Percentiles rank a stretch among this genome's conserved stretches.
Conservation (phyloP, 164 flowering plant genomes). For the Aristolochia californica region DNA sequence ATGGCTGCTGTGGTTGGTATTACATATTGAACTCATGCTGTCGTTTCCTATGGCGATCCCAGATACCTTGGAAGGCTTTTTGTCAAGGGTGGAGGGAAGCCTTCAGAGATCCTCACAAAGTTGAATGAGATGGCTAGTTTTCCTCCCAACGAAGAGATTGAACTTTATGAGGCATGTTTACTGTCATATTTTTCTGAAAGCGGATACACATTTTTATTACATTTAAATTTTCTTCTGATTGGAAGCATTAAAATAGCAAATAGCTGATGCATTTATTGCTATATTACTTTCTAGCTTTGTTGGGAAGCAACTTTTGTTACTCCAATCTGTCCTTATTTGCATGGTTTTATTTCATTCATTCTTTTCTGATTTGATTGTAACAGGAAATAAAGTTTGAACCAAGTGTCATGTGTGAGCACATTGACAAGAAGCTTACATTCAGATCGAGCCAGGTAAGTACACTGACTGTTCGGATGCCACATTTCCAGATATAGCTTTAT, state of each 20-base stretch:
- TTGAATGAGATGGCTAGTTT: constrained; percentile 91
- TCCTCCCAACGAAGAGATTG: constrained; percentile 77
- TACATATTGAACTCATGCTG: not conserved
- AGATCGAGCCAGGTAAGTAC: constrained; percentile 66
- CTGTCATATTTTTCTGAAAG: not conserved
- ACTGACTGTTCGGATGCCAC: too few species aligned
- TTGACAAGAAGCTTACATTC: constrained; percentile 68
- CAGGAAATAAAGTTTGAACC: constrained; percentile 98
- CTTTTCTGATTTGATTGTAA: constrained; percentile 4
- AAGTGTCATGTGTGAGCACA: constrained; percentile 82
- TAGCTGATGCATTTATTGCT: too few species aligned
- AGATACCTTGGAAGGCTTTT: constrained; percentile 88
- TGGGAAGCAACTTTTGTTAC: not conserved
- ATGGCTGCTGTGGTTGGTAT: not conserved
- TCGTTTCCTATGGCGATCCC: constrained; percentile 9
- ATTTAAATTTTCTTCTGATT: too few species aligned
- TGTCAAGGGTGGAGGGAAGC: constrained; percentile 72
- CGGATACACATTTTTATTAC: too few species aligned
- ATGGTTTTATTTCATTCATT: not conserved
- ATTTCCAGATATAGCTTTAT: too few species aligned
- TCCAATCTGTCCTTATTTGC: too few species aligned
- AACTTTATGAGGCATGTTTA: constrained; percentile 76
- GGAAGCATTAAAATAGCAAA: too few species aligned
- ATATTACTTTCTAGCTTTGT: not conserved
- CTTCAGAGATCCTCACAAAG: constrained; percentile 56